Evolutionary conservation across 495 filamentous ascomycete genomes (phyloP).

Genomic region (Amorphotheca resinae): DNA sequence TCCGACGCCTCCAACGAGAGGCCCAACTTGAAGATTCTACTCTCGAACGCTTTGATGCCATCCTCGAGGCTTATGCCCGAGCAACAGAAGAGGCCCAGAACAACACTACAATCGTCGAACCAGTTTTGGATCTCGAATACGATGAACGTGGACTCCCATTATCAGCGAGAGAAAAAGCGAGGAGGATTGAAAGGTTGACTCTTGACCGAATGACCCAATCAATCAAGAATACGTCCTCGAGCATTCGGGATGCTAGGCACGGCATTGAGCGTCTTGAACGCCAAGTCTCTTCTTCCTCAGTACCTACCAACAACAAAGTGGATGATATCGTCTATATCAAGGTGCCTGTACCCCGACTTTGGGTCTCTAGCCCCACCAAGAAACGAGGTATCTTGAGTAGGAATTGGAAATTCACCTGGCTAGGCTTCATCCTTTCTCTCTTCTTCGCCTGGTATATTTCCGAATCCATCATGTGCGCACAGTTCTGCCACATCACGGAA

Average conservation of each 20-base stretch:
- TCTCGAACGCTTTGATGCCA: slow-evolving; percentile 25
- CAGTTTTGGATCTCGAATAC: slow-evolving; percentile 16
- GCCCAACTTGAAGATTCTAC: slow-evolving; percentile 42
- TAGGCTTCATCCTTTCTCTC: slow-evolving; percentile 40
- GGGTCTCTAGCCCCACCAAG: slow-evolving; percentile 20
- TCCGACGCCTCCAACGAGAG: slow-evolving; percentile 33
- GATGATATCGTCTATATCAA: slow-evolving; percentile 25
- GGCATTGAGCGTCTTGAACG: slow-evolving; percentile 56
- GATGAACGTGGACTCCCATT: slow-evolving; percentile 24
- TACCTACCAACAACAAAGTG: neutral
- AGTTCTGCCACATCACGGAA: slow-evolving; percentile 46
- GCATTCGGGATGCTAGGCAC: slow-evolving; percentile 52
- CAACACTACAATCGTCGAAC: slow-evolving; percentile 6
- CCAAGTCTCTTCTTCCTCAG: slow-evolving; percentile 28
- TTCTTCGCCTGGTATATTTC: slow-evolving; percentile 41
- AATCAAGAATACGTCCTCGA: slow-evolving; percentile 43
- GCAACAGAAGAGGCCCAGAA: slow-evolving; percentile 1
- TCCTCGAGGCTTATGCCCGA: neutral
- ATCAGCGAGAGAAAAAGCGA: slow-evolving; percentile 29
- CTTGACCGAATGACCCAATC: slow-evolving; percentile 45
- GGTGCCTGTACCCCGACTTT: slow-evolving; percentile 48
- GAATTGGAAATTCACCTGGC: slow-evolving; percentile 36
- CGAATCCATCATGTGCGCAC: slow-evolving; percentile 47
- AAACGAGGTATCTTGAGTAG: neutral
- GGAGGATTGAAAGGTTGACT: slow-evolving; percentile 30